Conservation (phyloP, 768 basidiomycete species). For the Trametes punicea region DNA sequence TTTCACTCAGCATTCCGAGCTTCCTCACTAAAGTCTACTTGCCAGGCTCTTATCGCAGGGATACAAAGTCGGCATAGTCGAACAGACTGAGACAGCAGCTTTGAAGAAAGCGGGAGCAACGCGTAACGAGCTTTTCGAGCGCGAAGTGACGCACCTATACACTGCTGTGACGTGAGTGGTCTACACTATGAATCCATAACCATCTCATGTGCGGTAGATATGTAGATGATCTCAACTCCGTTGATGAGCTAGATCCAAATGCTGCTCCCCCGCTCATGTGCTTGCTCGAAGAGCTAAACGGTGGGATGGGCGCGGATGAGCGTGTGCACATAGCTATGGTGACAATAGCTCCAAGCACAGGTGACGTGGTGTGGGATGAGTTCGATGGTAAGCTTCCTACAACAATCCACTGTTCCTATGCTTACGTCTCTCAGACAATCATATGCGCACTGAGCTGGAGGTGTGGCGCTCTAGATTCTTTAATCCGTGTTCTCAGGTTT, state of each 20-base stretch:
- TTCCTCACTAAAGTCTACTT: not conserved
- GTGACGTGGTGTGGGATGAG: conserved; percentile 92
- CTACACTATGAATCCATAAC: not conserved
- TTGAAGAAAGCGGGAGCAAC: conserved; percentile 82
- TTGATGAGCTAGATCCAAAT: conserved; percentile 55
- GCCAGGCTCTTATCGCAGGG: conserved; percentile 70
- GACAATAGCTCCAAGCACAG: conserved; percentile 80
- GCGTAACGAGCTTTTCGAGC: conserved; percentile 66
- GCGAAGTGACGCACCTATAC: conserved; percentile 74
- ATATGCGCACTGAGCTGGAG: conserved; percentile 89
- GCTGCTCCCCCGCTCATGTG: conserved; percentile 71
- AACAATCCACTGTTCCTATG: not conserved
- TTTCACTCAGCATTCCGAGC: not conserved
- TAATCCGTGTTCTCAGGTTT: too few relatives aligned
- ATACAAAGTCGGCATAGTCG: conserved; percentile 78
- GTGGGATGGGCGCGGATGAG: conserved; percentile 42
- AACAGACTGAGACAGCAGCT: conserved; percentile 84
- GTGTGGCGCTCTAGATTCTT: conserved; percentile 46
- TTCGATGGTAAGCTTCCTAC: conserved; percentile 58
- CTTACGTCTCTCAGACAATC: conserved; percentile 49
- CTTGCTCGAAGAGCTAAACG: conserved; percentile 54
- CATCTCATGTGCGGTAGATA: conserved; percentile 46
- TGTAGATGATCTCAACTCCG: conserved; percentile 74
- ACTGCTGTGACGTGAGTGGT: conserved; percentile 80
- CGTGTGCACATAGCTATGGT: conserved; percentile 64